Conservation (phyloP, 2,329 filamentous ascomycete genomes). For the Rosellinia necatrix region DNA sequence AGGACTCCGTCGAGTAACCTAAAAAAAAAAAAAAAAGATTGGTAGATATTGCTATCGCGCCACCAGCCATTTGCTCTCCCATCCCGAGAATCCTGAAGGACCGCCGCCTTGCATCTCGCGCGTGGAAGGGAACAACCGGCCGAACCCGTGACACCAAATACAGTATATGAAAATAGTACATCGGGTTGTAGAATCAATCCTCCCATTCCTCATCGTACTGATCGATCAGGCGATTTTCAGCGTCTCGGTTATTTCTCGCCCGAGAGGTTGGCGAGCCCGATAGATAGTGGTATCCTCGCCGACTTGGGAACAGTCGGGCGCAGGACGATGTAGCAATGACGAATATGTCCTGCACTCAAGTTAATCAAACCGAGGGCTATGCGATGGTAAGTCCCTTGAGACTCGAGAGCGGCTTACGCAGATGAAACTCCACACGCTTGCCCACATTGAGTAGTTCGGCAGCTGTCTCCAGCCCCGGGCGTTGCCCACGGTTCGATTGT, state of each 20-base stretch:
- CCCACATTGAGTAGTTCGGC: constrained; percentile 93
- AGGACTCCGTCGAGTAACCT: constrained; percentile 9
- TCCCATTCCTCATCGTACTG: constrained; percentile 98
- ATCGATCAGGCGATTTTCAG: constrained; percentile 93
- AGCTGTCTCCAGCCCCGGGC: constrained; percentile 94
- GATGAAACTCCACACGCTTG: constrained; percentile 81
- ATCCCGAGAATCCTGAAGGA: constrained; percentile 19
- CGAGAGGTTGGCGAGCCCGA: constrained; percentile 56
- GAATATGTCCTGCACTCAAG: constrained; percentile 60
- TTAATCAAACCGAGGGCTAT: constrained; percentile 26
- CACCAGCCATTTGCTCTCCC: background rate
- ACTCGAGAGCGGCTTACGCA: constrained; percentile 62
- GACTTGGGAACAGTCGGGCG: constrained; percentile 65
- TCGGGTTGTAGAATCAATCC: constrained; percentile 54
- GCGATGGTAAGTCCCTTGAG: constrained; percentile 4
- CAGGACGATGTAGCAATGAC: constrained; percentile 73
- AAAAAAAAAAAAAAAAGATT: no score
- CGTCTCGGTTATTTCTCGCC: constrained; percentile 63
- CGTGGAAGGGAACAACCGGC: background rate
- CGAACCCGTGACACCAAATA: constrained; percentile 27
- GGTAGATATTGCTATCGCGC: constrained; percentile 13
- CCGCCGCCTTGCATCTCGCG: constrained; percentile 3
- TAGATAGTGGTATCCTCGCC: constrained; percentile 70
- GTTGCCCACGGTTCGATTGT: constrained; percentile 92
- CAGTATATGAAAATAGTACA: constrained; percentile 21